Percentiles rank a stretch among this genome's conserved stretches.
phyloP scores from a whole-genome alignment of 352 stramenopile genomes.

The Elongisporangium senticosum region DNA sequence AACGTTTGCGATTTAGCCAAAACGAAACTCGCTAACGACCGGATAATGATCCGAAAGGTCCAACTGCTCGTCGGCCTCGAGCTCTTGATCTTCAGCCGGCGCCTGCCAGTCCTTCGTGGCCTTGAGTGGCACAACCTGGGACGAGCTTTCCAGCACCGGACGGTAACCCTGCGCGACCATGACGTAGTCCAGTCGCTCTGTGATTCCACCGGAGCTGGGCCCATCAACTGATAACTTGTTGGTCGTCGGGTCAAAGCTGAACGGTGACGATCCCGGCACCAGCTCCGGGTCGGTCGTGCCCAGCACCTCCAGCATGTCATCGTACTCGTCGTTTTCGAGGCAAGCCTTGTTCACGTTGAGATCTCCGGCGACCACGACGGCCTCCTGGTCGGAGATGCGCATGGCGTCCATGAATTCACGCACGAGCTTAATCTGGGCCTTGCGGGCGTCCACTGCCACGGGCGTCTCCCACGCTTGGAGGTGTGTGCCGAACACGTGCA shows the following conservation, averaged over 20 bases:
- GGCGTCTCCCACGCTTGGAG: constrained; percentile 63
- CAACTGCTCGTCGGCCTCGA: constrained; percentile 19
- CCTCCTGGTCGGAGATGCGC: constrained; percentile 33
- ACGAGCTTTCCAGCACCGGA: constrained; percentile 14
- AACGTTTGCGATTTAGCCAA: constrained; percentile 4
- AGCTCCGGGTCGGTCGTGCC: constrained; percentile 28
- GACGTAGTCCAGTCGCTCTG: constrained; percentile 63
- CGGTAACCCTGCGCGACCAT: constrained; percentile 32
- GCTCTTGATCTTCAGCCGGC: constrained; percentile 1
- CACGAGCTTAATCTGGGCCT: constrained; percentile 36
- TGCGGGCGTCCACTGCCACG: constrained; percentile 28
- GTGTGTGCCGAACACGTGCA: constrained; percentile 63
- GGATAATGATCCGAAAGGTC: constrained; percentile 73
- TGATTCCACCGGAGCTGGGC: constrained; percentile 48
- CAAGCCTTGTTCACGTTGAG: constrained; percentile 56
- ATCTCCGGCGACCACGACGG: constrained; percentile 51
- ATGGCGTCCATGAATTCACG: constrained; percentile 45
- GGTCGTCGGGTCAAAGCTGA: constrained; percentile 60
- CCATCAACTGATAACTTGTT: constrained; percentile 55
- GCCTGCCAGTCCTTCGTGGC: constrained; percentile 32
- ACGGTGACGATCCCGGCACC: constrained; percentile 20
- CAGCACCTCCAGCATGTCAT: constrained; percentile 40
- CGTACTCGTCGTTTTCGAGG: constrained; percentile 24
- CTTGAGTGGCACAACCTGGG: constrained; percentile 52
- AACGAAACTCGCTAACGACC: constrained; percentile 48